Evolutionary conservation across 148 eudicot species (phyloP), one percentile per base, ranked within the genome.

Genomic region (Gaultheria prostrata): DNA sequence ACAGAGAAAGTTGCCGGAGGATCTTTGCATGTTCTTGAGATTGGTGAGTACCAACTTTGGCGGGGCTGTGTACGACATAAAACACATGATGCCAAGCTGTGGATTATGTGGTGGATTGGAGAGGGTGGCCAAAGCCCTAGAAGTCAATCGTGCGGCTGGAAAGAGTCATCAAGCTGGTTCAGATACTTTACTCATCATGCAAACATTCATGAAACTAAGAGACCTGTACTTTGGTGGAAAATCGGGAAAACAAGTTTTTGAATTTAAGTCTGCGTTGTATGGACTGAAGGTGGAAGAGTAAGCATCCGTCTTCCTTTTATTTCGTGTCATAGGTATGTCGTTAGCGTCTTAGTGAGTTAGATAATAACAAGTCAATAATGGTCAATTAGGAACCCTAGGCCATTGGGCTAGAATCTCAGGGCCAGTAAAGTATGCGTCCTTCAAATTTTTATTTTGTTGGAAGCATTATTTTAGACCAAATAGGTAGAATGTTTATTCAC

Each of bases 101-200:
- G 80, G 86, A 14, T 75, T 89, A 78, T 84, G 84, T 61, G 89
- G 91, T 8, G 91, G 91, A 33, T 67, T 89, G 86, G 89, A 89
- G 73, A 83, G 86, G 67, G 87, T 87, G 46, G 89, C 91, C 30
- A 75, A 57, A 61, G 14, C 80, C 6, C 54, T 89, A 26, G 83
- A 73, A 2, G 89, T 89, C 84, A 65, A 85, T 67, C 87, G 87
- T 18, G 30, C 21, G n/a, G 76, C n/a, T 35, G 76, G 46, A 15
- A 71, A 71, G 46, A 15, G 48, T 32, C 76, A 71, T 35, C 76
- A 71, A 71, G 76, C 76, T 71, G 76, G 76, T 33, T 71, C 76
- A 18, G 46, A 71, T 71, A 33, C 46, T 71, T 2, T 71, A 8
- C 48, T 71, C 76, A 71, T 35, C 21, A 17, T 71, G 46, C 46